phyloP scores from a whole-genome alignment of 2,329 filamentous ascomycete species.

The Knufia petricola region DNA sequence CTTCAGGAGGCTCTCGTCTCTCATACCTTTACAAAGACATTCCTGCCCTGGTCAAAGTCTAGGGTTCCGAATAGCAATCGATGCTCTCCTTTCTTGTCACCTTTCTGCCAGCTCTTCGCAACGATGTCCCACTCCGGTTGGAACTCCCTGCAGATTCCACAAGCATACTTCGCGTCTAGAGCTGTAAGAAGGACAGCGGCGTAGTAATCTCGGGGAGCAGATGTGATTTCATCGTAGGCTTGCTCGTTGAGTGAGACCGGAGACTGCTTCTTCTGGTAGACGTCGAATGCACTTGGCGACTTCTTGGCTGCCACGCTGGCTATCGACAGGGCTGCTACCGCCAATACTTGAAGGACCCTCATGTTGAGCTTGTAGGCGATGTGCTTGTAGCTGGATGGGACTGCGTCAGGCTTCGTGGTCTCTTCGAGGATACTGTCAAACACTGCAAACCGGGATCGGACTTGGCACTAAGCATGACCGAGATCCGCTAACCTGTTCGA shows the following conservation, averaged over 20 bases:
- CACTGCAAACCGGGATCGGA: neutral
- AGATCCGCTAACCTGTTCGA: neutral
- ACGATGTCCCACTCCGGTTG: constrained; percentile 90
- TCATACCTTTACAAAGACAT: constrained; percentile 72
- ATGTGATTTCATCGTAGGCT: constrained; percentile 65
- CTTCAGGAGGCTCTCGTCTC: neutral
- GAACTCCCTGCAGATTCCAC: constrained; percentile 78
- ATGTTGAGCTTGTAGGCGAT: constrained; percentile 41
- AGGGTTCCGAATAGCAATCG: constrained; percentile 71
- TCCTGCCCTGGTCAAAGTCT: constrained; percentile 77
- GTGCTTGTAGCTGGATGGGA: constrained; percentile 8
- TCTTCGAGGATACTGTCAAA: neutral
- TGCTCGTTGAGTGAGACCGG: constrained; percentile 71
- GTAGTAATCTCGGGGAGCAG: constrained; percentile 71
- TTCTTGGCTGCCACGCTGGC: constrained; percentile 50
- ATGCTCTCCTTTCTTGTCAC: constrained; percentile 64
- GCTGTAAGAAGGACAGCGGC: constrained; percentile 79
- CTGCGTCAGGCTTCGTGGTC: constrained; percentile 7
- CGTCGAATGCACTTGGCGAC: constrained; percentile 52
- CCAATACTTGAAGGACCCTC: constrained; percentile 56
- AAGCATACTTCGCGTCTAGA: constrained; percentile 71
- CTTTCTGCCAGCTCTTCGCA: constrained; percentile 75
- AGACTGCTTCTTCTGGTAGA: constrained; percentile 57
- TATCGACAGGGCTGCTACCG: constrained; percentile 53
- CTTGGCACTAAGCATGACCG: neutral